These are phyloP conservation scores for Suhomyces xylopsoci DNA, from an alignment of 805 yeast species.

Conservation along the genomic window DNA sequence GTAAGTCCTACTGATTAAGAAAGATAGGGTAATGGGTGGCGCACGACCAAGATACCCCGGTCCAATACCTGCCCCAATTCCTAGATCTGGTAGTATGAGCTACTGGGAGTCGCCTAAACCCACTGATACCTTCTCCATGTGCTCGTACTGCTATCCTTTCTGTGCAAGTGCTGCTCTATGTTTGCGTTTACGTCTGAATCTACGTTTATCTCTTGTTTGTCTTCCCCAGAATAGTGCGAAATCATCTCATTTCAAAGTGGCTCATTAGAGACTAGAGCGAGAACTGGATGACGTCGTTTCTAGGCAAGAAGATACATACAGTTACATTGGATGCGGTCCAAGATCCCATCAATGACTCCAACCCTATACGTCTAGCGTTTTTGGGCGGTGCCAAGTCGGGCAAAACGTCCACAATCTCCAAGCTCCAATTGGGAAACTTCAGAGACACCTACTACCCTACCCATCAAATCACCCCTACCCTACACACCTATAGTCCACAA, in stretches of 20 bases:
- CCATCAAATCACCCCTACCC: slow-evolving; percentile 53
- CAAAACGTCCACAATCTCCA: slow-evolving; percentile 55
- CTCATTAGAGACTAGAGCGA: background rate
- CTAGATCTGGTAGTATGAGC: background rate
- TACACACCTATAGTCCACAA: slow-evolving; percentile 52
- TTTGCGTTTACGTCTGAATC: no score
- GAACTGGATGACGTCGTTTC: background rate
- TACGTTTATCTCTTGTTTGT: background rate
- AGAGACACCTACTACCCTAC: slow-evolving; percentile 78
- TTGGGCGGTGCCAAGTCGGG: slow-evolving; percentile 61
- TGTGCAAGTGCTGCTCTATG: background rate
- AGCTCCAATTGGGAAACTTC: slow-evolving; percentile 46
- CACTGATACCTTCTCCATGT: background rate
- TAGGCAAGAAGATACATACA: background rate
- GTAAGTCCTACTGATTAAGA: background rate
- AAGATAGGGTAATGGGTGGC: background rate
- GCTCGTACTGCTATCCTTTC: background rate
- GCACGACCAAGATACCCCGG: background rate
- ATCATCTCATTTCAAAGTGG: background rate
- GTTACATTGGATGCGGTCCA: slow-evolving; percentile 8
- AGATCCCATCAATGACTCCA: slow-evolving; percentile 17
- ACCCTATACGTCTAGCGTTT: slow-evolving; percentile 57
- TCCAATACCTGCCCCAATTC: background rate
- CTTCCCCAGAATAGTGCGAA: background rate
- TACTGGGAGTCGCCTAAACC: background rate